phyloP scores from a whole-genome alignment of 495 filamentous ascomycete species.

The Hypoxylon rickii region DNA sequence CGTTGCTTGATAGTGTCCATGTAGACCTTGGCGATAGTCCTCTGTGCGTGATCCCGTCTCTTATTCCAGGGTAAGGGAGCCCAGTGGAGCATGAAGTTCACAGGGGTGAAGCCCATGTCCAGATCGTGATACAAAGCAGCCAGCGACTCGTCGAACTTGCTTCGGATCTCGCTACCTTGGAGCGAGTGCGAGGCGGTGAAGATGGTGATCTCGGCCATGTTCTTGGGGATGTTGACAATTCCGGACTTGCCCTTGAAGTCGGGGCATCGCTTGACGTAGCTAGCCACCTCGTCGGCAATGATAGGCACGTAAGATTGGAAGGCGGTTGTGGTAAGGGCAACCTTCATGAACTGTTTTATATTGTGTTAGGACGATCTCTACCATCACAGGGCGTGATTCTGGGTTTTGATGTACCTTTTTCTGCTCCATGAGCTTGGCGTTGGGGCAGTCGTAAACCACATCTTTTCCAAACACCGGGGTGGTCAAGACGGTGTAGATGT shows the following conservation, averaged over 20 bases:
- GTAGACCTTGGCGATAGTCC: constrained; percentile 75
- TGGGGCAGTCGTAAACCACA: constrained; percentile 88
- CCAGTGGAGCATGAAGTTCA: constrained; percentile 88
- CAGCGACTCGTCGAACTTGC: constrained; percentile 72
- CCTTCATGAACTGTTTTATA: constrained; percentile 74
- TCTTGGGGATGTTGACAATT: constrained; percentile 63
- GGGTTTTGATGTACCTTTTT: constrained; percentile 56
- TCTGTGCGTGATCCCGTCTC: constrained; percentile 74
- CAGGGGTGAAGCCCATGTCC: constrained; percentile 79
- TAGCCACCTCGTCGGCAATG: constrained; percentile 74
- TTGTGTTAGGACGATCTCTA: constrained; percentile 4
- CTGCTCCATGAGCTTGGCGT: constrained; percentile 83
- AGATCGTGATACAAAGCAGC: constrained; percentile 81
- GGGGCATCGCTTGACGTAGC: constrained; percentile 66
- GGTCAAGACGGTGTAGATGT: constrained; percentile 79
- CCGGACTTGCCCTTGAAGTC: constrained; percentile 72
- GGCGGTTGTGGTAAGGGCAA: constrained; percentile 76
- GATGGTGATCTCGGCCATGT: constrained; percentile 84
- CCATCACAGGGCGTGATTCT: neutral
- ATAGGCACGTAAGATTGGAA: constrained; percentile 79
- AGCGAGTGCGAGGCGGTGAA: constrained; percentile 81
- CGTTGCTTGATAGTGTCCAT: constrained; percentile 74
- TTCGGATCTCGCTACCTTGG: constrained; percentile 79
- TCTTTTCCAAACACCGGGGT: constrained; percentile 85
- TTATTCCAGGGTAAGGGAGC: constrained; percentile 84